phyloP scores from a whole-genome alignment of 768 basidiomycete genomes.

The Leccinum sublutescens region DNA sequence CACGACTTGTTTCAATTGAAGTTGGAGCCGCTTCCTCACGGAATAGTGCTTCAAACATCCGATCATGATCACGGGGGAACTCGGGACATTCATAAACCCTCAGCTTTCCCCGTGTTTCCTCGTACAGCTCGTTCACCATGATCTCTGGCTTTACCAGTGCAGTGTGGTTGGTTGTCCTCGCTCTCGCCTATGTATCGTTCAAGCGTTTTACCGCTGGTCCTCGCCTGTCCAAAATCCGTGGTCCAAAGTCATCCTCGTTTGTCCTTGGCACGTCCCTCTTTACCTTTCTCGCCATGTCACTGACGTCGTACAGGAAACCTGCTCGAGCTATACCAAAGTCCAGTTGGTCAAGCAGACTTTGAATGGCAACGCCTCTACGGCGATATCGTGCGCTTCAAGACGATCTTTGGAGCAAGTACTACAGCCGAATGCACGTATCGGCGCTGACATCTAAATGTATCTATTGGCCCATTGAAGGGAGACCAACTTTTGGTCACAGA shows the following conservation, averaged over 20 bases:
- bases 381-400: conserved; percentile 28
- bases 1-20: no score
- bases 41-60: neutral
- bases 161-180: conserved; percentile 7
- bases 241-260: conserved; percentile 25
- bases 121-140: conserved; percentile 11
- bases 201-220: neutral
- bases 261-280: conserved; percentile 11
- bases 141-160: neutral
- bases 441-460: conserved; percentile 5
- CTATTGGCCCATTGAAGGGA: conserved; percentile 29
- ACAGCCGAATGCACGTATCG: neutral
- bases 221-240: conserved; percentile 17
- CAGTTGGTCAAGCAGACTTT: conserved; percentile 28
- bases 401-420: conserved; percentile 25
- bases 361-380: conserved; percentile 33
- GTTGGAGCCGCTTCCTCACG: neutral
- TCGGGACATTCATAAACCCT: conserved; percentile 3
- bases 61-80: conserved; percentile 7
- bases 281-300: conserved; percentile 17
- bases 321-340: conserved; percentile 27
- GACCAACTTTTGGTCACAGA: conserved; percentile 47
- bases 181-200: conserved; percentile 3
- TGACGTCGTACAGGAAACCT: conserved; percentile 27
- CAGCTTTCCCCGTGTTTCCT: neutral